Conservation (phyloP, 1,139 yeast genomes). For the Diutina ranongensis region DNA sequence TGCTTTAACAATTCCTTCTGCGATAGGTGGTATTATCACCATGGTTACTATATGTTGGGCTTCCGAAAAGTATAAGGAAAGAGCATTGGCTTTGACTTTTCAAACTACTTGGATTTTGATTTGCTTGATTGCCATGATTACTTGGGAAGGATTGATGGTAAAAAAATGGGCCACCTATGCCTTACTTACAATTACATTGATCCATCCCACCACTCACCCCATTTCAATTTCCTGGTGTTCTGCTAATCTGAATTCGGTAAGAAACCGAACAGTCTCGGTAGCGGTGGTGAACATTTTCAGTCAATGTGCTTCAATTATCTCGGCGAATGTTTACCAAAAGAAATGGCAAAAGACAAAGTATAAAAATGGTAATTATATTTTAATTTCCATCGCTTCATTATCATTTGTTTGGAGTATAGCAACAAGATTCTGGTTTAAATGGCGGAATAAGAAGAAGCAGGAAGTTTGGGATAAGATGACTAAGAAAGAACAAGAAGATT, state of each 20-base stretch:
- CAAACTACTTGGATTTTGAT: not conserved
- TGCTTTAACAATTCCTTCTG: conserved; percentile 1
- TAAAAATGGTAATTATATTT: not conserved
- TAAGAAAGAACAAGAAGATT: conserved; percentile 34
- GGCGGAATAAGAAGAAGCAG: conserved; percentile 35
- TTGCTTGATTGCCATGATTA: not conserved
- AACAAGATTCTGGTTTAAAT: conserved; percentile 26
- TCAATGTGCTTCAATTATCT: conserved; percentile 12
- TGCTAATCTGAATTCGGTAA: conserved; percentile 14
- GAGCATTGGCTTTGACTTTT: not conserved
- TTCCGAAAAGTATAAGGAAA: not conserved
- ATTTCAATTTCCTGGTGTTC: conserved; percentile 15
- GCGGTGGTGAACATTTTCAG: conserved; percentile 16
- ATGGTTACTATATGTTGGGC: not conserved
- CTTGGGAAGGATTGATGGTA: not conserved
- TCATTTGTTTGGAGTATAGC: conserved; percentile 10
- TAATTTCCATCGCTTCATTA: not conserved
- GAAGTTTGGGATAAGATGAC: conserved; percentile 36
- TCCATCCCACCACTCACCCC: conserved; percentile 11
- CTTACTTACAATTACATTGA: not conserved
- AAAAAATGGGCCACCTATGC: not conserved
- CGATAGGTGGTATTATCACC: not conserved
- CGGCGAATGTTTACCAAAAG: conserved; percentile 8
- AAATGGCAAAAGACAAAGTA: not conserved
- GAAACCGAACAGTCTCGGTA: conserved; percentile 15